phyloP scores from a whole-genome alignment of 768 basidiomycete species.

The Suillus subaureus region DNA sequence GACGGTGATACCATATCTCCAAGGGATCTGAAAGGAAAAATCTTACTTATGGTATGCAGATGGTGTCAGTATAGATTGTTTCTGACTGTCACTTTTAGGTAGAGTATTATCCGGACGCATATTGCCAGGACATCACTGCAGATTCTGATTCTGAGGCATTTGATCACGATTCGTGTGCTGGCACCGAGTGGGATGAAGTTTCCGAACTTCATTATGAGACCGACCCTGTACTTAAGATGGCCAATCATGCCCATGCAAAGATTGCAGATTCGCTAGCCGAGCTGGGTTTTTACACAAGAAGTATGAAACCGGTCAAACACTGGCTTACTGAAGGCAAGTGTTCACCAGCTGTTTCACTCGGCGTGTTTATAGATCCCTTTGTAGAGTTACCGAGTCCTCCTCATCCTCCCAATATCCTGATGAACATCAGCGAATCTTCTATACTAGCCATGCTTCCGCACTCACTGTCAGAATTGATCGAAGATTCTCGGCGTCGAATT shows the following conservation, averaged over 20 bases:
- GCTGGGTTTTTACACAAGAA: constrained; percentile 61
- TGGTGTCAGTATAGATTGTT: neutral
- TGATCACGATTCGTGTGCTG: constrained; percentile 2
- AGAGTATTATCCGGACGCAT: constrained; percentile 50
- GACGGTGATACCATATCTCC: constrained; percentile 44
- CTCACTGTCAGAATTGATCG: constrained; percentile 39
- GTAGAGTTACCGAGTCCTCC: constrained; percentile 21
- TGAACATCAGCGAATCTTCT: constrained; percentile 62
- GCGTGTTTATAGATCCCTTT: neutral
- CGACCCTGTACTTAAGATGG: constrained; percentile 8
- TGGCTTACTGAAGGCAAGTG: constrained; percentile 47
- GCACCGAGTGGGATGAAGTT: constrained; percentile 22
- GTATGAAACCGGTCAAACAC: constrained; percentile 57
- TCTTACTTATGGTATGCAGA: constrained; percentile 55
- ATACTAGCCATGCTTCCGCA: constrained; percentile 43
- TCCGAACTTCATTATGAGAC: constrained; percentile 19
- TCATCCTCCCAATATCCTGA: constrained; percentile 44
- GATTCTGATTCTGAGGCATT: constrained; percentile 9
- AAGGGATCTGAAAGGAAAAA: constrained; percentile 49
- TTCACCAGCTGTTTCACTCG: neutral
- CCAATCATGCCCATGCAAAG: constrained; percentile 17
- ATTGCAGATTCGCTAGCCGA: constrained; percentile 56
- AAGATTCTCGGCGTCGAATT: constrained; percentile 45
- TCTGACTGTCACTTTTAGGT: constrained; percentile 38
- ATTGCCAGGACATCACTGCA: neutral